Evolutionary conservation across 768 basidiomycete species (phyloP), one percentile per base, ranked within the genome.

Genomic region (Tylopilus plumbeoviolaceoides): DNA sequence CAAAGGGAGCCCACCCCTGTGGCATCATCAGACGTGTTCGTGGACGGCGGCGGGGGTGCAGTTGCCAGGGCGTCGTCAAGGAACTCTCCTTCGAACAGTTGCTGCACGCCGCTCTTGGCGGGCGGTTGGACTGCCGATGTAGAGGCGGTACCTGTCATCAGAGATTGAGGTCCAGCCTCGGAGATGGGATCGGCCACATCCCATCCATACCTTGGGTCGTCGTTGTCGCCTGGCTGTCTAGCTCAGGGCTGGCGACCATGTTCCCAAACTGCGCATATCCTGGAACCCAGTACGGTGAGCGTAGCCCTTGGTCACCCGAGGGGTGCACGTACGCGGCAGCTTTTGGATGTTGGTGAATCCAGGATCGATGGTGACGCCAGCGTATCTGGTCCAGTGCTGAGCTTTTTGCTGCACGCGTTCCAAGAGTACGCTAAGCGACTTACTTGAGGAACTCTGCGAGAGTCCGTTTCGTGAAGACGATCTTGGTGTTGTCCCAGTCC

Each of bases 381-480:
- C 78, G 63, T 87, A 86, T 68, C 87, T 89, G 63, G 42, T 56
- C 56, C 53, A 47, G 50, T 59, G 56, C 59, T 69, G 55, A 69
- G 58, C 65, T 30, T 30, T 33, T 62, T 57, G 55, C 57, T 20
- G 54, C 51, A 47, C 51, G 50, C 42, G 28, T 49, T 40, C 28
- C 38, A 25, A 15, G 17, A 27, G 39, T 28, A 27, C 21, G 17
- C 10, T 43, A 43, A 52, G 36, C 20, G 47, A 58, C 78, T 59
- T 66, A 88, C 87, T 84, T 87, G 58, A 91, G 72, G 65, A 91
- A 91, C 60, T 90, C 88, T 48, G 89, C 74, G 57, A 91, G 71
- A 40, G 81, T 73, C 38, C 89, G 80, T 63, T 91, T 91, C 14
- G 87, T 90, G 65, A 91, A 90, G 27, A 91, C 81, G 56, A 91